These are phyloP conservation scores for Plasmodium yoelii DNA, from an alignment of 169 alveolate species.

Conservation along the genomic window DNA sequence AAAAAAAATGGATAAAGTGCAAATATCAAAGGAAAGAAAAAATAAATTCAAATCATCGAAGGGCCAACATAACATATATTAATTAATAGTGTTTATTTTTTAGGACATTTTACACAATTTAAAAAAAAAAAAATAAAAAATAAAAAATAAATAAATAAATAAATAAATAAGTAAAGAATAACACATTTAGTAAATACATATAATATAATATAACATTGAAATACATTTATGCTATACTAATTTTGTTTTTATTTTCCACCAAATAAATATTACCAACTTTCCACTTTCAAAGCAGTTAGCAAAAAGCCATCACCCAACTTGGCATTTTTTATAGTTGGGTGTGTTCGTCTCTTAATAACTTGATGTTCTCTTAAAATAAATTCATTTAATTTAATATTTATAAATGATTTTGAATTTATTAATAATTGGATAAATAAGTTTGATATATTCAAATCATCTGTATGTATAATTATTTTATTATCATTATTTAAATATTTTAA, in stretches of 20 bases:
- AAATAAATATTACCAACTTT: not conserved
- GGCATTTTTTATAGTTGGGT: slow-evolving; percentile 56
- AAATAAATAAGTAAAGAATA: too few relatives aligned
- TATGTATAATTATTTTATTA: slow-evolving; percentile 55
- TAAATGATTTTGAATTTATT: slow-evolving; percentile 30
- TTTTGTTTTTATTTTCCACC: not conserved
- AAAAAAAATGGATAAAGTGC: slow-evolving; percentile 61
- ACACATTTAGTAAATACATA: too few relatives aligned
- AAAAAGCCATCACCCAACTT: slow-evolving; percentile 60
- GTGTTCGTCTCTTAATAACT: slow-evolving; percentile 56
- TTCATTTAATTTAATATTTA: slow-evolving; percentile 50
- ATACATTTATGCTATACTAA: too few relatives aligned
- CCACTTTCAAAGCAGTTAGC: slow-evolving; percentile 54
- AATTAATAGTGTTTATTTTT: slow-evolving; percentile 1
- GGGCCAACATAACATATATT: slow-evolving; percentile 71
- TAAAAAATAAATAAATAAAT: too few relatives aligned
- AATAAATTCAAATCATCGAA: slow-evolving; percentile 69
- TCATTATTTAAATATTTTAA: slow-evolving; percentile 57
- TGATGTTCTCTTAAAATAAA: slow-evolving; percentile 58
- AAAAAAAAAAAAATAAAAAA: too few relatives aligned
- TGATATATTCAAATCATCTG: slow-evolving; percentile 48
- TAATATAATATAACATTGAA: too few relatives aligned
- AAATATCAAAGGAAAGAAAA: slow-evolving; percentile 64
- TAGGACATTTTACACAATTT: not conserved
- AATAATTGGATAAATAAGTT: slow-evolving; percentile 27